Conservation (phyloP, 768 basidiomycete species). For the Symmetrospora coprosmae region DNA sequence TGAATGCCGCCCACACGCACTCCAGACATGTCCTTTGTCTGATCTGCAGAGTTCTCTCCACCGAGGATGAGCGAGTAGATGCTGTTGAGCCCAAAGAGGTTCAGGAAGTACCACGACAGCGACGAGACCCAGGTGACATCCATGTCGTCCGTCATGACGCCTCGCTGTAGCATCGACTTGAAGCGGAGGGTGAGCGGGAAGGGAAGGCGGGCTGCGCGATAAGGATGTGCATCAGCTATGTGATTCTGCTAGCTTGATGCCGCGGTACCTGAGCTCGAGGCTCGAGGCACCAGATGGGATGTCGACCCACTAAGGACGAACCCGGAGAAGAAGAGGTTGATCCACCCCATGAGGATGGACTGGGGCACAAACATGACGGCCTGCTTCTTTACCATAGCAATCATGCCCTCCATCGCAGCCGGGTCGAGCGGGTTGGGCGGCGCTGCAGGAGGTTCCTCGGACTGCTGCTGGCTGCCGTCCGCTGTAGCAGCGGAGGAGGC, state of each 20-base stretch:
- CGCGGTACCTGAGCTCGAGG: not conserved
- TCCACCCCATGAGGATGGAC: slow-evolving; percentile 99
- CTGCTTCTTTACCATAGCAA: slow-evolving; percentile 97
- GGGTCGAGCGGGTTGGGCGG: slow-evolving; percentile 83
- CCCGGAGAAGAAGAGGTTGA: slow-evolving; percentile 98
- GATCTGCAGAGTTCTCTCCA: slow-evolving; percentile 68
- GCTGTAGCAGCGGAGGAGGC: not conserved
- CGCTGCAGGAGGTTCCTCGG: slow-evolving; percentile 41
- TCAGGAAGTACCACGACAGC: slow-evolving; percentile 97
- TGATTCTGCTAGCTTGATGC: not conserved
- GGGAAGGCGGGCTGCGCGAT: slow-evolving; percentile 68
- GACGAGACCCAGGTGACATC: slow-evolving; percentile 99
- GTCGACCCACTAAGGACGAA: slow-evolving; percentile 81
- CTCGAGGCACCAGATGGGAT: slow-evolving; percentile 58
- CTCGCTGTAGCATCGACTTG: slow-evolving; percentile 93
- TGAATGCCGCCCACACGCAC: too few species aligned
- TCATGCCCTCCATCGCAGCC: slow-evolving; percentile 90
- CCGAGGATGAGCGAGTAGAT: slow-evolving; percentile 87
- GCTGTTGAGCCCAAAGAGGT: slow-evolving; percentile 94
- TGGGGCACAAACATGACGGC: slow-evolving; percentile 93
- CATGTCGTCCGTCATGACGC: slow-evolving; percentile 87
- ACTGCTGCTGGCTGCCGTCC: slow-evolving; percentile 80
- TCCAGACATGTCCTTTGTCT: slow-evolving; percentile 48
- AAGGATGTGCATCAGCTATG: slow-evolving; percentile 6
- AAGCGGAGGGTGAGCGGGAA: slow-evolving; percentile 94